Evolutionary conservation across 495 filamentous ascomycete genomes (phyloP).

Genomic region (Bacidia gigantensis): DNA sequence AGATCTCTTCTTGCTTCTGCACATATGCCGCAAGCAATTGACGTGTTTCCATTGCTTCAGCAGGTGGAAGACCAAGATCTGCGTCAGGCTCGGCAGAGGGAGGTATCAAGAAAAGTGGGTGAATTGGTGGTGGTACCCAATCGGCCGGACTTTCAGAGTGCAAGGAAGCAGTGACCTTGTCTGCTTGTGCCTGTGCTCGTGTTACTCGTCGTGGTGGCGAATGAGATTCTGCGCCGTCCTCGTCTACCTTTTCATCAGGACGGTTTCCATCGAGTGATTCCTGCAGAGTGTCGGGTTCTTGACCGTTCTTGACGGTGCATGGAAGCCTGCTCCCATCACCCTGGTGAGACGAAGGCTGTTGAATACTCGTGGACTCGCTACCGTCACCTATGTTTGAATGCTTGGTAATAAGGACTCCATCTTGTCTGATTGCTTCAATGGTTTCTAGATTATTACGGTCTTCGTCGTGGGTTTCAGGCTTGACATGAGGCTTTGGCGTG

Average conservation of each 20-base stretch:
- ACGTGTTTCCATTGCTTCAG: conserved; percentile 81
- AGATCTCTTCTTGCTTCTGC: conserved; percentile 91
- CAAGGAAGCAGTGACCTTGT: conserved; percentile 23
- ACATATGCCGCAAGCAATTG: conserved; percentile 72
- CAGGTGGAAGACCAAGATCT: conserved; percentile 63
- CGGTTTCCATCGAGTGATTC: conserved; percentile 4
- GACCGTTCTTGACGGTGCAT: not conserved
- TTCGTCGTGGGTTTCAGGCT: not conserved
- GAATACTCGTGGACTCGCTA: not conserved
- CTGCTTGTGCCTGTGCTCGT: conserved; percentile 46
- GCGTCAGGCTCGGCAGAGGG: conserved; percentile 55
- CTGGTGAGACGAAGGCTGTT: not conserved
- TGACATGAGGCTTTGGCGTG: not conserved
- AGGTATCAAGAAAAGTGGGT: conserved; percentile 76
- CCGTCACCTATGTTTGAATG: not conserved
- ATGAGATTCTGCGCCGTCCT: conserved; percentile 26
- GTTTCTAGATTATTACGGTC: not conserved
- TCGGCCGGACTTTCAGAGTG: conserved; percentile 34
- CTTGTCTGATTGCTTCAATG: not conserved
- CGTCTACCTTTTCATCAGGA: conserved; percentile 4
- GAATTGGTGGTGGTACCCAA: conserved; percentile 42
- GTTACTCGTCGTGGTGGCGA: conserved; percentile 51
- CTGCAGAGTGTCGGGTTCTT: conserved; percentile 4
- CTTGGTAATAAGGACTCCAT: not conserved
- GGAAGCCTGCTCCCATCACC: not conserved